Evolutionary conservation across 78 protist species (phyloP).

Genomic region (Mastigamoeba balamuthi): DNA sequence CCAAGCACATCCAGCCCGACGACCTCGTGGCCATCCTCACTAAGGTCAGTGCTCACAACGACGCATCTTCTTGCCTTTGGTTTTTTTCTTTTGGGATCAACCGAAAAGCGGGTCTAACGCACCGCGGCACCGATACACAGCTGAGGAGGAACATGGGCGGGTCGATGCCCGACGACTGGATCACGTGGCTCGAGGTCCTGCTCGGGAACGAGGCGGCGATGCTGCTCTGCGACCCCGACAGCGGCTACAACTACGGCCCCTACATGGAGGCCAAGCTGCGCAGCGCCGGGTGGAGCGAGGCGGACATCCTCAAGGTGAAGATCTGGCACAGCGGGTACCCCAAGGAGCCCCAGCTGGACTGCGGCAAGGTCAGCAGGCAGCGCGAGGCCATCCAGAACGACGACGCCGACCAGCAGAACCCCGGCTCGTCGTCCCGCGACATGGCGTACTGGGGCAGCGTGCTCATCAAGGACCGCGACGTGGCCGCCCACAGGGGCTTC

Average conservation of each 20-base stretch:
- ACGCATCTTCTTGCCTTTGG: too few species aligned
- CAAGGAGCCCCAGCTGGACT: slow-evolving; percentile 4
- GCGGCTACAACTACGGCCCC: slow-evolving; percentile 46
- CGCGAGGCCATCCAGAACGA: slow-evolving; percentile 38
- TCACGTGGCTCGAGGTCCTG: slow-evolving; percentile 48
- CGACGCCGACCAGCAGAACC: slow-evolving; percentile 48
- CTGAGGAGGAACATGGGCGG: slow-evolving; percentile 50
- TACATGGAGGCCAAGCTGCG: neutral
- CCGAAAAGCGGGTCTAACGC: too few species aligned
- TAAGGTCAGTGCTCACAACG: slow-evolving; percentile 2
- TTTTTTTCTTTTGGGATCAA: too few species aligned
- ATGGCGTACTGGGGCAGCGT: slow-evolving; percentile 13
- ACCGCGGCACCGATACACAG: too few species aligned
- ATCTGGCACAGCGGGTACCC: slow-evolving; percentile 51
- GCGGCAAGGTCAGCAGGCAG: neutral
- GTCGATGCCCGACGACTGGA: slow-evolving; percentile 25
- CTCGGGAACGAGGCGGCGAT: slow-evolving; percentile 50
- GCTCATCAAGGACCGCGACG: neutral
- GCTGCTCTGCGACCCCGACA: slow-evolving; percentile 31
- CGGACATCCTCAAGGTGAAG: slow-evolving; percentile 49
- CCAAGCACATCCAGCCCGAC: slow-evolving; percentile 50
- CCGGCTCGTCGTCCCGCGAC: slow-evolving; percentile 43
- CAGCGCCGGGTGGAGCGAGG: slow-evolving; percentile 16
- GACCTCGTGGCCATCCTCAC: slow-evolving; percentile 36
- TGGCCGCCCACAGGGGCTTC: slow-evolving; percentile 31